Evolutionary conservation across 2,329 filamentous ascomycete species (phyloP).

Genomic region (Leptoxyphium fumago): DNA sequence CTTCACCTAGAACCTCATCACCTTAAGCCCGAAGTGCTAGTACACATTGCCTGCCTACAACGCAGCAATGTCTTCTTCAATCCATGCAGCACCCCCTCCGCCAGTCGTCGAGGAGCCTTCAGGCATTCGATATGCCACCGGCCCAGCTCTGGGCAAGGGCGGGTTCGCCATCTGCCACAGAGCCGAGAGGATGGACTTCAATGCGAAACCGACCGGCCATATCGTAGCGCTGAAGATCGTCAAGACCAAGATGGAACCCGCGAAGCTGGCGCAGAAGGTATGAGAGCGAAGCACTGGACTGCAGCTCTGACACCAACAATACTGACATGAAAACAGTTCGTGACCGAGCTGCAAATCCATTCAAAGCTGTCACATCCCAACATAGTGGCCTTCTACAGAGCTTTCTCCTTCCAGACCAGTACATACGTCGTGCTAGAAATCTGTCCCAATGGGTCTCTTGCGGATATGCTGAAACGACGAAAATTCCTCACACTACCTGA

Average conservation of each 20-base stretch:
- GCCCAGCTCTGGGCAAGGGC: constrained; percentile 62
- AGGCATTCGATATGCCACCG: constrained; percentile 59
- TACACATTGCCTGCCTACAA: background rate
- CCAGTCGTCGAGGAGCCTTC: constrained; percentile 51
- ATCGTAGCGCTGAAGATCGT: constrained; percentile 70
- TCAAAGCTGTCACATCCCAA: constrained; percentile 95
- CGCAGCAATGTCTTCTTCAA: constrained; percentile 14
- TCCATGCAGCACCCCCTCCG: constrained; percentile 37
- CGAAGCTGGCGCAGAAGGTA: constrained; percentile 76
- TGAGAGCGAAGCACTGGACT: background rate
- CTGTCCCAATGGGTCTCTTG: constrained; percentile 88
- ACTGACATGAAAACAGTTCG: constrained; percentile 36
- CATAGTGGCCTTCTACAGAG: constrained; percentile 87
- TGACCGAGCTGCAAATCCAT: constrained; percentile 86
- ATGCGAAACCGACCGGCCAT: constrained; percentile 42
- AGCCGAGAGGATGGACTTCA: constrained; percentile 44
- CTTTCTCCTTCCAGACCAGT: constrained; percentile 76
- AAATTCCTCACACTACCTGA: constrained; percentile 87
- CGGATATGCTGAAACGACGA: constrained; percentile 92
- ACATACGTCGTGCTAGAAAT: constrained; percentile 92
- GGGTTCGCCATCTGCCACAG: constrained; percentile 73
- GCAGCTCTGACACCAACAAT: background rate
- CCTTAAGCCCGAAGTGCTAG: background rate
- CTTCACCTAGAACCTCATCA: background rate
- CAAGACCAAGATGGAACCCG: constrained; percentile 61